Evolutionary conservation across 2,329 filamentous ascomycete genomes (phyloP), one percentile per base, ranked within the genome.

Genomic region (Monosporascus sp.): DNA sequence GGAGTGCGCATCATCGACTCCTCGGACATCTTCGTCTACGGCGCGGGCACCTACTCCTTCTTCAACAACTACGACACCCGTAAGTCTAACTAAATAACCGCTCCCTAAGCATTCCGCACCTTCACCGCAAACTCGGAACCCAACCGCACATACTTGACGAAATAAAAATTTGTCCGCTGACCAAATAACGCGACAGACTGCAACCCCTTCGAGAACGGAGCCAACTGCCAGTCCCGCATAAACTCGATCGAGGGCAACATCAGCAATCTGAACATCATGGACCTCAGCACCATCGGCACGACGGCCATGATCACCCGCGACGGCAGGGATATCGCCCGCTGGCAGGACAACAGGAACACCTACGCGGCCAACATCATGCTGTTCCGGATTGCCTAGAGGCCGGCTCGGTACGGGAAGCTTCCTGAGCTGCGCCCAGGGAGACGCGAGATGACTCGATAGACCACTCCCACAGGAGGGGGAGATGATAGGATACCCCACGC

Each of bases 11-110:
- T 87, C 51, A 62, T 85, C 38, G 73, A 81, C 60, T 78, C 76
- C 19, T 67, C 65, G 5, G 72, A 77, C 55, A 69, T 86, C 47
- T 66, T 76, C 54, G 67, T 81, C 48, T 84, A 85, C 55, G 83
- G 83, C 19, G 80, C 78, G 0, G 85, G 84, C 0, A 65, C 85
- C 31, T 88, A 87, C 70, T 72, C 69, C 35, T 81, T 78, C 58
- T 86, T 86, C 69, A 78, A 81, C 65, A 76, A 82, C 64, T 82
- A 85, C 63, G 75, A 78, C 60, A 75, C 72, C 3, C 53, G 63
- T 66, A 60, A 64, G 63, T 58, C 31, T 14, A 14, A 2, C 31
- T 14, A 35, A 35, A 14, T 5, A 35, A 14, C 5, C 31, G 14
- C n/a, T 11, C 14, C 31, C 31, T 14, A 35, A 35, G 9, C 14